Base-by-base conservation (phyloP, 805 yeast species). In the Suhomyces tanzawaensis region DNA sequence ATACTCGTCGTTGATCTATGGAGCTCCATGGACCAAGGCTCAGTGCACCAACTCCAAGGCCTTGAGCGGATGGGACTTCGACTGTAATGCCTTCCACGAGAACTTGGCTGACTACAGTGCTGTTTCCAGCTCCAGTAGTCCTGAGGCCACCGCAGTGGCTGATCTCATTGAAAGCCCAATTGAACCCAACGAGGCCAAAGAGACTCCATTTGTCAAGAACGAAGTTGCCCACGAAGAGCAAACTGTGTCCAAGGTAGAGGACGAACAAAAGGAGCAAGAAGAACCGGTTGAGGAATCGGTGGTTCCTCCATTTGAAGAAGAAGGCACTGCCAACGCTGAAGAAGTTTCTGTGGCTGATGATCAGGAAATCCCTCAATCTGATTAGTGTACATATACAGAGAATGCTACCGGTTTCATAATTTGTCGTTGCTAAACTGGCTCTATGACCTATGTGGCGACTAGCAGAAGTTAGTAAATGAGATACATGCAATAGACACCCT, bases 41-140 rank as follows among this genome's bases (percentile, higher is more conserved):
- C 61, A 72, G 42, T 93, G 99, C 65, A 64, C 69, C 41, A 65
- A 71, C 30, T 69, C 90, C 31, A 78, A 79, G 64, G 60, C 78
- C 49, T 46, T 85, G 22, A 44, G 68, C 3, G 71, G 77, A 27
- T 93, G 98, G 99, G 99, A 93, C 71, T 93, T 81, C 57, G 84
- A 82, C 55, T 93, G 99, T 67, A 69, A 66, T 44, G 50, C 70
- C 11, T 88, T 76, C 59, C 69, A 68, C 29, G 60, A 52, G 4
- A 50, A 35, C n/a, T 37, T 51, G 13, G 48, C 47, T 14, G 58
- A 60, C 17, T 66, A 67, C 46, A 37, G 39, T 19, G 19, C 37
- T 11, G 15, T 34, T 4, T 29, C 45, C 16, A 22, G 41, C 12
- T 25, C 42, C 7, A 24, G 29, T 19, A 28, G 39, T 3, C 15